Percentiles rank a stretch among this genome's conserved stretches.
Evolutionary conservation across 352 stramenopile genomes (phyloP).

Genomic region (Pythium biforme): DNA sequence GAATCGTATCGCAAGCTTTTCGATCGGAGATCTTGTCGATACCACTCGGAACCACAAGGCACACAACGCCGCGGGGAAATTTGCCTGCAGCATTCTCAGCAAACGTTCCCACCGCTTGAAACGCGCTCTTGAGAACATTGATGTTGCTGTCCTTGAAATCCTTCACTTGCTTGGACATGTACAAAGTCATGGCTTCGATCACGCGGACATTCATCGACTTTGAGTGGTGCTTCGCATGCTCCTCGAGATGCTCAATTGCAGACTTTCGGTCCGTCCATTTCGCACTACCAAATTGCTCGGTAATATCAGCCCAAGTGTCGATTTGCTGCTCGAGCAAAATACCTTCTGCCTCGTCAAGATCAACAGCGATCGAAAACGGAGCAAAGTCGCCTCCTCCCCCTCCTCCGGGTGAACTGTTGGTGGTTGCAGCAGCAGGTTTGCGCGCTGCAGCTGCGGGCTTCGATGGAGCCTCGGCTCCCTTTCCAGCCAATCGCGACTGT

Average conservation of each 20-base stretch:
- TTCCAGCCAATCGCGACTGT: constrained; percentile 50
- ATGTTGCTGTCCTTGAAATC: constrained; percentile 90
- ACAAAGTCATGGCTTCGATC: constrained; percentile 77
- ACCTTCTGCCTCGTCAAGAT: constrained; percentile 64
- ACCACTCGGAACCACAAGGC: constrained; percentile 57
- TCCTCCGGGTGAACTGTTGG: background rate
- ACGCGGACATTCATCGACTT: constrained; percentile 52
- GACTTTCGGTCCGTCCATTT: constrained; percentile 86
- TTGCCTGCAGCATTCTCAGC: constrained; percentile 54
- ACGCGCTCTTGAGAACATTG: constrained; percentile 84
- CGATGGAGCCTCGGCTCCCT: constrained; percentile 23
- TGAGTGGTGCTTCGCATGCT: constrained; percentile 50
- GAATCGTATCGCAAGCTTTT: constrained; percentile 71
- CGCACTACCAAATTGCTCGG: constrained; percentile 58
- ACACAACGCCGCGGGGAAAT: constrained; percentile 76
- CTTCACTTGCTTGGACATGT: constrained; percentile 74
- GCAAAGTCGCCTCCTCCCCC: constrained; percentile 49
- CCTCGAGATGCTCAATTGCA: constrained; percentile 70
- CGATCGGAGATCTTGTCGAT: constrained; percentile 84
- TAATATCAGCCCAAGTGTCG: constrained; percentile 51
- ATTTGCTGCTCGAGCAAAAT: constrained; percentile 59
- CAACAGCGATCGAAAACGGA: constrained; percentile 58
- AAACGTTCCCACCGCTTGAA: constrained; percentile 77
- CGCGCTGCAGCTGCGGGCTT: constrained; percentile 24
- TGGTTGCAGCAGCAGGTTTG: constrained; percentile 12